Percentiles rank a stretch among this genome's conserved stretches.
These are phyloP conservation scores for Ganoderma multipileum DNA, from an alignment of 1,284 basidiomycete genomes.

Conservation along the genomic window DNA sequence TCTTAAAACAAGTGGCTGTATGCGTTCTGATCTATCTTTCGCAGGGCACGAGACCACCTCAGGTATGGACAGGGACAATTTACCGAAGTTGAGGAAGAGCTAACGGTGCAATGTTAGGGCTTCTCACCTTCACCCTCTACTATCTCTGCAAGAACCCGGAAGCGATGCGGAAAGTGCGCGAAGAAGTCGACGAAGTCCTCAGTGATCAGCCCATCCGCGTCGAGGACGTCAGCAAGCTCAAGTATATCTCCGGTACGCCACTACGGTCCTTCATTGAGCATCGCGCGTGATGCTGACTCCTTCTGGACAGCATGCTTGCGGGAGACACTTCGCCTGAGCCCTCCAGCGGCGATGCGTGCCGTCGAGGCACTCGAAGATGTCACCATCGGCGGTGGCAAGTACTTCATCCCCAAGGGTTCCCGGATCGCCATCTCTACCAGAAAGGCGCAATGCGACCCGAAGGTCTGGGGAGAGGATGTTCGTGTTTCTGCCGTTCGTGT, in stretches of 20 bases:
- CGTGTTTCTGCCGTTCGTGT: constrained; percentile 25
- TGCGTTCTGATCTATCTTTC: not conserved
- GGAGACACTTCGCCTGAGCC: constrained; percentile 54
- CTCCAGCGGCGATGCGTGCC: constrained; percentile 48
- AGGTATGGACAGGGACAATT: constrained; percentile 28
- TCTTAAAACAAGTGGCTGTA: not conserved
- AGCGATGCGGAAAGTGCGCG: constrained; percentile 50
- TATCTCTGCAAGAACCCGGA: constrained; percentile 54
- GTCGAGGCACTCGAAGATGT: constrained; percentile 47
- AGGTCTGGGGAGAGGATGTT: constrained; percentile 58
- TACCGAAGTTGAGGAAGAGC: not conserved
- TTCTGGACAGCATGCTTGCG: constrained; percentile 47
- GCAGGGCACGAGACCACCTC: constrained; percentile 58
- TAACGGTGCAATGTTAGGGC: constrained; percentile 32
- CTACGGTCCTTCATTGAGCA: not conserved
- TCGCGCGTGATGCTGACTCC: not conserved
- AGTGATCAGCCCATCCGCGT: constrained; percentile 46
- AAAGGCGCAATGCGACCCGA: constrained; percentile 50
- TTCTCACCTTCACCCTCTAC: constrained; percentile 49
- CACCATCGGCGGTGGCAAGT: constrained; percentile 49
- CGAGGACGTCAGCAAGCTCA: constrained; percentile 50
- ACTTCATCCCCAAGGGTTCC: constrained; percentile 46
- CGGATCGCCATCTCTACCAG: constrained; percentile 42
- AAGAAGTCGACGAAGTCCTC: constrained; percentile 53
- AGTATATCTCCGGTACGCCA: constrained; percentile 48